Evolutionary conservation across 2,329 filamentous ascomycete species (phyloP).

Genomic region (Celoporthe dispersa): DNA sequence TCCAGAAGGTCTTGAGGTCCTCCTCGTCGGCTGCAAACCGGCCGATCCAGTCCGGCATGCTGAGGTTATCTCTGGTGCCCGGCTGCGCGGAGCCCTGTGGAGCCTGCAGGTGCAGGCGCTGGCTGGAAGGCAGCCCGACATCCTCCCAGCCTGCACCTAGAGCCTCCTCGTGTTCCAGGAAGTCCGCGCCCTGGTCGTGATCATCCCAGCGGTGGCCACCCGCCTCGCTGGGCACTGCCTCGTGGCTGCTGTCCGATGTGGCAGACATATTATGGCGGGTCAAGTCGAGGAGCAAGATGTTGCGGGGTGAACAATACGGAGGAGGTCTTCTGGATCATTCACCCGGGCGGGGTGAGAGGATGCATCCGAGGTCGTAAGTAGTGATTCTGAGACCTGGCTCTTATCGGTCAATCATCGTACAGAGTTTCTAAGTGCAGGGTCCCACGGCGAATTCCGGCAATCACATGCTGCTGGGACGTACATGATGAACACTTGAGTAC

Average conservation of each 20-base stretch:
- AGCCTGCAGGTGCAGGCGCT: background rate
- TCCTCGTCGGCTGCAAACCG: slow-evolving; percentile 50
- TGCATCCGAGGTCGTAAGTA: background rate
- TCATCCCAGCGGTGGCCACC: background rate
- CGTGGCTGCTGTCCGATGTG: background rate
- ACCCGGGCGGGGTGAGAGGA: background rate
- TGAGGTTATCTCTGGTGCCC: slow-evolving; percentile 5
- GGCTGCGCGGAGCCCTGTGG: background rate
- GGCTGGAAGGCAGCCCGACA: background rate
- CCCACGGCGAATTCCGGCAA: background rate
- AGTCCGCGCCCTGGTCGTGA: background rate
- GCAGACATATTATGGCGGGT: background rate
- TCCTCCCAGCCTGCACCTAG: background rate
- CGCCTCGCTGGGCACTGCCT: background rate
- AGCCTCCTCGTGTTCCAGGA: background rate
- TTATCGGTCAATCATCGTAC: background rate
- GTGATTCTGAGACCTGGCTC: background rate
- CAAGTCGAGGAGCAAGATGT: background rate
- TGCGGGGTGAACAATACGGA: too few relatives aligned
- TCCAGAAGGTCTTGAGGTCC: slow-evolving; percentile 55
- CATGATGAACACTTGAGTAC: too few relatives aligned
- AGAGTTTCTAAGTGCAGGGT: background rate
- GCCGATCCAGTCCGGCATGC: slow-evolving; percentile 47
- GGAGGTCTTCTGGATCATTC: background rate
- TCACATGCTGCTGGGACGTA: background rate